These are phyloP conservation scores for Lipomyces sp. DNA, from an alignment of 805 yeast species.

Conservation along the genomic window DNA sequence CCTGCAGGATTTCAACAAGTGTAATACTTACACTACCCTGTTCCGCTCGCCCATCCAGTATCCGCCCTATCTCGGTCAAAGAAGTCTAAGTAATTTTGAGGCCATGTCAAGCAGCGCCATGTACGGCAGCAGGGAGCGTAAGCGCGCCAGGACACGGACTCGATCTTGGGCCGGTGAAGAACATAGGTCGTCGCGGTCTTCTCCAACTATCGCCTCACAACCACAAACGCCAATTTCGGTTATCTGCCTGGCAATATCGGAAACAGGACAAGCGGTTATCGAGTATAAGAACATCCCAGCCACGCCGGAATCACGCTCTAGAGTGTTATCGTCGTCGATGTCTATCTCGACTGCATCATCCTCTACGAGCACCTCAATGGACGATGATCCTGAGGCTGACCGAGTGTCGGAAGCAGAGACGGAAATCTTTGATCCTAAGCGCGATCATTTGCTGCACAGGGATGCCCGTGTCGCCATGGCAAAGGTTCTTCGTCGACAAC, in stretches of 20 bases:
- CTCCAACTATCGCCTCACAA: not conserved
- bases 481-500: constrained; percentile 26
- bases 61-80: constrained; percentile 32
- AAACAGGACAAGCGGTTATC: constrained; percentile 27
- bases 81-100: constrained; percentile 28
- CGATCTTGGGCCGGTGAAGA: not conserved
- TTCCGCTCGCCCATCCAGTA: constrained; percentile 33
- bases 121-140: constrained; percentile 4
- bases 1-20: not conserved
- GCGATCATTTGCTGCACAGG: not conserved
- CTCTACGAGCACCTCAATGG: constrained; percentile 11
- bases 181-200: not conserved
- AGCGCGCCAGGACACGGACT: not conserved
- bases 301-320: constrained; percentile 6
- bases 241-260: constrained; percentile 21
- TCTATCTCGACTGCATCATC: constrained; percentile 21
- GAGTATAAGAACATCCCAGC: constrained; percentile 14
- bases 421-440: constrained; percentile 25
- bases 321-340: constrained; percentile 13
- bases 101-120: constrained; percentile 15
- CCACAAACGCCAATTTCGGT: constrained; percentile 1
- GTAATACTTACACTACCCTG: constrained; percentile 18
- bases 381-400: constrained; percentile 6
- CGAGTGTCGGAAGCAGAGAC: constrained; percentile 34
- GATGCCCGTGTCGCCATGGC: constrained; percentile 36